These are phyloP conservation scores for Mucor velutinosus DNA, from an alignment of 371 early-diverging fungal species.

Conservation along the genomic window DNA sequence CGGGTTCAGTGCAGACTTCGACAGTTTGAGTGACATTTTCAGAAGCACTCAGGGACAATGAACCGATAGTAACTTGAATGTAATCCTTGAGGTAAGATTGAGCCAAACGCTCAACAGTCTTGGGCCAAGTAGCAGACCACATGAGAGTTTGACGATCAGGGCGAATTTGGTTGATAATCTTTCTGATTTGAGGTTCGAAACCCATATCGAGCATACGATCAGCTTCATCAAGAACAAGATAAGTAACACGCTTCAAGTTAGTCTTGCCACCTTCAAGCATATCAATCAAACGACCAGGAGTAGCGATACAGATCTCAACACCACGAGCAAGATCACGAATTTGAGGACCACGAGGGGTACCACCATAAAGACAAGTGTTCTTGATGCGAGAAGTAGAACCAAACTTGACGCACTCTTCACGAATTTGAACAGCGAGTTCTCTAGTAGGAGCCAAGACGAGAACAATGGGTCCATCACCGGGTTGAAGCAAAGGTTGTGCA, in stretches of 20 bases:
- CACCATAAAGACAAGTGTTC: slow-evolving; percentile 96
- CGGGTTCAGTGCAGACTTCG: slow-evolving; percentile 85
- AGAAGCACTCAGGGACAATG: slow-evolving; percentile 93
- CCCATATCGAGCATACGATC: slow-evolving; percentile 99
- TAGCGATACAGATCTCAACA: slow-evolving; percentile 98
- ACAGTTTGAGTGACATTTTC: slow-evolving; percentile 94
- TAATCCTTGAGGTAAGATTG: slow-evolving; percentile 93
- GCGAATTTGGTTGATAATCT: slow-evolving; percentile 98
- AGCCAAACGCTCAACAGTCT: slow-evolving; percentile 94
- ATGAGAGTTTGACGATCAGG: slow-evolving; percentile 99
- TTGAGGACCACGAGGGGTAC: slow-evolving; percentile 95
- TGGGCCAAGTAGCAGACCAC: slow-evolving; percentile 99
- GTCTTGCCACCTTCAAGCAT: slow-evolving; percentile 90
- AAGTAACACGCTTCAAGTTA: slow-evolving; percentile 95
- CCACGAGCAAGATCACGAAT: slow-evolving; percentile 89
- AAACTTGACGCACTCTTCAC: slow-evolving; percentile 92
- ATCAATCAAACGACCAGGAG: slow-evolving; percentile 99
- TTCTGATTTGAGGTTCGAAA: slow-evolving; percentile 99
- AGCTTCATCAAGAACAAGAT: slow-evolving; percentile 98
- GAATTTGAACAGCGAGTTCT: slow-evolving; percentile 95
- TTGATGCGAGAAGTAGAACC: slow-evolving; percentile 87
- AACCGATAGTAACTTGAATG: slow-evolving; percentile 99
- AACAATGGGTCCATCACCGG: slow-evolving; percentile 97
- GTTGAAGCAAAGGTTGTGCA: slow-evolving; percentile 93
- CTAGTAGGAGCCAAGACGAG: slow-evolving; percentile 94